A percentile compares a stretch with the other conserved stretches of the same genome.
These are phyloP conservation scores for Cryptosporidium parvum DNA, from an alignment of 169 alveolate species.

Conservation along the genomic window DNA sequence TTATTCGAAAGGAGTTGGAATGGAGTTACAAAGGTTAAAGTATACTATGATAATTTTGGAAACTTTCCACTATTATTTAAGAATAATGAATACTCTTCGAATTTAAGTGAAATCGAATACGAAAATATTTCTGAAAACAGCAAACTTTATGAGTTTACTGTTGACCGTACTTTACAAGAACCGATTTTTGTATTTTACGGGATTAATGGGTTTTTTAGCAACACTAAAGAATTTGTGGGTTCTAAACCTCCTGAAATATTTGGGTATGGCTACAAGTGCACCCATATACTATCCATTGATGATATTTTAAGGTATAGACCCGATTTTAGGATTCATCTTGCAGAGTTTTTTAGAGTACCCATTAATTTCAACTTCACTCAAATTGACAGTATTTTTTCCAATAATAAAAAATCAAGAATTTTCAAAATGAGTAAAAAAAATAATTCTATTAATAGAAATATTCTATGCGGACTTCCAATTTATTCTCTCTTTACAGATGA, in stretches of 20 bases:
- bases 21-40: slow-evolving; percentile 11
- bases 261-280: slow-evolving; percentile 66
- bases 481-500: slow-evolving; percentile 72
- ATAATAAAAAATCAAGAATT: slow-evolving; percentile 3
- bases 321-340: slow-evolving; percentile 39
- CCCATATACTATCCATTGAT: slow-evolving; percentile 51
- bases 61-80: slow-evolving; percentile 7
- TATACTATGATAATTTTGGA: slow-evolving; percentile 34
- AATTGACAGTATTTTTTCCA: slow-evolving; percentile 33
- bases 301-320: slow-evolving; percentile 63
- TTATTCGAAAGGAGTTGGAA: slow-evolving; percentile 62
- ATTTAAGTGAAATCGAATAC: not conserved
- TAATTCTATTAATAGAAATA: slow-evolving; percentile 18
- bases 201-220: slow-evolving; percentile 53
- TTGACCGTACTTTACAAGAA: slow-evolving; percentile 51
- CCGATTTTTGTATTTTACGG: slow-evolving; percentile 56
- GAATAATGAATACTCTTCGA: not conserved
- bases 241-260: slow-evolving; percentile 70
- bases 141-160: slow-evolving; percentile 20
- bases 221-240: slow-evolving; percentile 50
- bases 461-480: slow-evolving; percentile 65
- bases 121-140: slow-evolving; percentile 7
- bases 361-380: slow-evolving; percentile 21
- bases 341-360: slow-evolving; percentile 65
- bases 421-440: slow-evolving; percentile 25